These are phyloP conservation scores for Abrus pulchellus DNA, from an alignment of 306 rosid genomes.

Conservation along the genomic window DNA sequence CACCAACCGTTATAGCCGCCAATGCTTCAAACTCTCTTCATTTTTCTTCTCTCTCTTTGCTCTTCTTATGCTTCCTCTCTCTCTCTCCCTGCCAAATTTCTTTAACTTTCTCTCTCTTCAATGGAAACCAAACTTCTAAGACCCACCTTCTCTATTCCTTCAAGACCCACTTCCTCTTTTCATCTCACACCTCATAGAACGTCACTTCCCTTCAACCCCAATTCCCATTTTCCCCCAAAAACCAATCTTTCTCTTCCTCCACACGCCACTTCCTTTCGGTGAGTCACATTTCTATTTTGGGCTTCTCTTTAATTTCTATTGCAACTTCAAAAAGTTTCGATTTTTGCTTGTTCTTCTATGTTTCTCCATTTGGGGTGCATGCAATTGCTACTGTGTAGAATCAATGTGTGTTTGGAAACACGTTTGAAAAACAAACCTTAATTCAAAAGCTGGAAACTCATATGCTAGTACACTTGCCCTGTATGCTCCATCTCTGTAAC, in stretches of 20 bases:
- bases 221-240: conserved; percentile 39
- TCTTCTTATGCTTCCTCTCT: not conserved
- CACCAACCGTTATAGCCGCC: not conserved
- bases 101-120: conserved; percentile 14
- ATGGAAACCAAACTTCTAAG: conserved; percentile 76
- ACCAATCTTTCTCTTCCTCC: conserved; percentile 49
- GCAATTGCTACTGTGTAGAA: not conserved
- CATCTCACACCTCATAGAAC: conserved; percentile 20
- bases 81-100: not conserved
- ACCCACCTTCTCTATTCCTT: conserved; percentile 39
- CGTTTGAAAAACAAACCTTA: too few species aligned
- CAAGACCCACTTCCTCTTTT: conserved; percentile 45
- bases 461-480: too few species aligned
- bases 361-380: not conserved
- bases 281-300: conserved; percentile 21
- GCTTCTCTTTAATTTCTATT: not conserved
- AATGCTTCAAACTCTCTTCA: not conserved
- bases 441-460: too few species aligned
- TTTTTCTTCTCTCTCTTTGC: not conserved
- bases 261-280: conserved; percentile 63
- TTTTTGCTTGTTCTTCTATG: conserved; percentile 16
- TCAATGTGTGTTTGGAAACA: too few species aligned
- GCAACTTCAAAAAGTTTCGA: not conserved
- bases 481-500: too few species aligned
- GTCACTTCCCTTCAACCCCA: conserved; percentile 41